These are phyloP conservation scores for Zanthoxylum bungeanum DNA, from an alignment of 345 rosid species.

Conservation along the genomic window DNA sequence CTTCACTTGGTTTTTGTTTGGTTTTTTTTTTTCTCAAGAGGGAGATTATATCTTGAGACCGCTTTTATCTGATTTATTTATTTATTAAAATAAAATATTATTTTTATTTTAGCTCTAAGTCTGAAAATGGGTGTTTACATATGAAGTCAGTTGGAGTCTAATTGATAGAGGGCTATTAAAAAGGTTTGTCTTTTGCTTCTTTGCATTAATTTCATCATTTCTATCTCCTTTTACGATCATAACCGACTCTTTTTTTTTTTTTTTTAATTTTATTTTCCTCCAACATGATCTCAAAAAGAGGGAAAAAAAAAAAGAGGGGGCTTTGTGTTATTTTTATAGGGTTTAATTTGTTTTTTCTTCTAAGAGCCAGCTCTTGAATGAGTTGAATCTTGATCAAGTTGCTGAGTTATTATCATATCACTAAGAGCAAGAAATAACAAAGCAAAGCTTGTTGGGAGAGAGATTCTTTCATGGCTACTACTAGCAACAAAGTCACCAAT, in stretches of 20 bases:
- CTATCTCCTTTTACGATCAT: slow-evolving; percentile 23
- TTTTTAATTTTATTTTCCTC: slow-evolving; percentile 17
- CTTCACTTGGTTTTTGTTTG: too few species aligned
- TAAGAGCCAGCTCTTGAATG: too few species aligned
- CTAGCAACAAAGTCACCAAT: slow-evolving; percentile 29
- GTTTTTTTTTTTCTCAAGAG: too few species aligned
- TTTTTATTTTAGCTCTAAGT: background rate
- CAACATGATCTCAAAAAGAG: slow-evolving; percentile 27
- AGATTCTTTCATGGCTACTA: slow-evolving; percentile 39
- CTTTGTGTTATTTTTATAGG: slow-evolving; percentile 39
- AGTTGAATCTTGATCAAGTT: too few species aligned
- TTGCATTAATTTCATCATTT: slow-evolving; percentile 23
- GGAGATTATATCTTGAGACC: slow-evolving; percentile 41
- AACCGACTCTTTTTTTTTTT: slow-evolving; percentile 28
- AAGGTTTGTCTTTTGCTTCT: slow-evolving; percentile 28
- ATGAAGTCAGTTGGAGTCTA: slow-evolving; percentile 24
- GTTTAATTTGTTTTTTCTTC: too few species aligned
- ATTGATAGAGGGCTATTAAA: slow-evolving; percentile 22
- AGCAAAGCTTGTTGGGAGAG: background rate
- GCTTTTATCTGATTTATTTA: slow-evolving; percentile 56
- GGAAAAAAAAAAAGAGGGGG: slow-evolving; percentile 19
- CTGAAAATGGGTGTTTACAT: slow-evolving; percentile 27
- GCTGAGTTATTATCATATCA: slow-evolving; percentile 14
- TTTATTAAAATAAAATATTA: too few species aligned
- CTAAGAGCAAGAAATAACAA: background rate